Evolutionary conservation across 306 rosid species (phyloP), one percentile per base, ranked within the genome.

Genomic region (Cercis canadensis): DNA sequence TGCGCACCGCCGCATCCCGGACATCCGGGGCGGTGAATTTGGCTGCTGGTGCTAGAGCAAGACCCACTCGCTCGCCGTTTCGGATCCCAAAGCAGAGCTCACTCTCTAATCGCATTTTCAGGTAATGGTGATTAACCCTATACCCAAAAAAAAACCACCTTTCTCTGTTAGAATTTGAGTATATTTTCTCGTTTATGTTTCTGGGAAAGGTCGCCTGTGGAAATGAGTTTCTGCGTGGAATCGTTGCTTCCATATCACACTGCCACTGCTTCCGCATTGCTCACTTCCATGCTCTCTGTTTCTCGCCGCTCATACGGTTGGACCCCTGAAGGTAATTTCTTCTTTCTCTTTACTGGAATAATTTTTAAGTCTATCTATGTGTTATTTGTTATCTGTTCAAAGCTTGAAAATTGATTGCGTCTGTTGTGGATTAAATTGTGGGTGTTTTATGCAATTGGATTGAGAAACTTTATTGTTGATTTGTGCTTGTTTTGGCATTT

Each of bases 231-330:
- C 86, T 89, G 95, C 43, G 88, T 90, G 45, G 96, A 89, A 70
- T 70, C 96, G 76, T 58, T 94, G 90, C 89, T 89, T 70, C 99
- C 99, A 3, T 90, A 87, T 61, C 96, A 94, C 85, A 82, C 88
- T 3, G 95, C 88, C 36, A 91, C 96, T 3, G 97, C 99, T 67
- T 90, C 97, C 31, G 96, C 99, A 65, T 86, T 94, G 86, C 85
- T 94, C 58, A 91, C 82, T 51, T 94, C 97, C 29, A 87, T 89
- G 97, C 92, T 94, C 34, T 90, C 96, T 29, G 89, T 83, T 14
- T 89, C 95, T 70, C 75, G 82, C 73, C 86, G 93, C 40, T 75
- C 88, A 7, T 84, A 73, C 52, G 88, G 87, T 78, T 94, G 99
- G 99, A 89, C 86, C 45, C 76, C 86, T 45, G 96, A 94, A 84